phyloP scores from a whole-genome alignment of 192 early-diverging fungal species.

The Dimargaris verticillata region DNA sequence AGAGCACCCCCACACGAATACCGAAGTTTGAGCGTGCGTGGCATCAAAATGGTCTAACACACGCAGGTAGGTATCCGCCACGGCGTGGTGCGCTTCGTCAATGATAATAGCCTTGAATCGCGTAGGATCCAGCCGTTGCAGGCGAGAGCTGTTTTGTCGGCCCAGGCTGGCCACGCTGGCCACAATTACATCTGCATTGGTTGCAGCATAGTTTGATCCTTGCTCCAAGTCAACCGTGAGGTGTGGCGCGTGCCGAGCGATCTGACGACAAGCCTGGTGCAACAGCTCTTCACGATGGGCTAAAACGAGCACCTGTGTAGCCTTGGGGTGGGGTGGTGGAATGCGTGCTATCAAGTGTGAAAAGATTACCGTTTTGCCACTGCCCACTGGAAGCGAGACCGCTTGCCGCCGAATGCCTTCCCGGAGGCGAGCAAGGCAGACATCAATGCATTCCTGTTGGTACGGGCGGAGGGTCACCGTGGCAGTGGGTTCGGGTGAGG shows the following conservation, averaged over 20 bases:
- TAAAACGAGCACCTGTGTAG: slow-evolving; percentile 64
- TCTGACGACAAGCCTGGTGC: slow-evolving; percentile 56
- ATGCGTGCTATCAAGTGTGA: slow-evolving; percentile 60
- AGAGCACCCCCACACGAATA: slow-evolving; percentile 85
- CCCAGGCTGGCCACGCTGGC: slow-evolving; percentile 67
- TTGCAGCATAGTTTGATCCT: slow-evolving; percentile 37
- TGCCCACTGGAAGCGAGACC: slow-evolving; percentile 67
- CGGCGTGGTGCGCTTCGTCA: slow-evolving; percentile 86
- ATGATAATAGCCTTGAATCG: slow-evolving; percentile 81
- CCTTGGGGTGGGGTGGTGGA: slow-evolving; percentile 33
- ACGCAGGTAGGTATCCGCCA: slow-evolving; percentile 51
- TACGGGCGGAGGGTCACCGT: slow-evolving; percentile 45
- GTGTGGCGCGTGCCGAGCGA: slow-evolving; percentile 37
- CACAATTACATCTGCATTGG: slow-evolving; percentile 51
- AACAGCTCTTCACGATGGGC: slow-evolving; percentile 84
- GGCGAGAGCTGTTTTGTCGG: slow-evolving; percentile 22
- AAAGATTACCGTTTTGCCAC: slow-evolving; percentile 85
- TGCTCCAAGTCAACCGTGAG: slow-evolving; percentile 48
- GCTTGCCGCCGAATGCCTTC: slow-evolving; percentile 53
- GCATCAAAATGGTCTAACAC: slow-evolving; percentile 58
- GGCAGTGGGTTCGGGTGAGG: not conserved
- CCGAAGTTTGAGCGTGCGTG: slow-evolving; percentile 22
- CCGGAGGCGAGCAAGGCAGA: slow-evolving; percentile 30
- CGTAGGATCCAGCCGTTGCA: slow-evolving; percentile 48
- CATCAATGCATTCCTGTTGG: slow-evolving; percentile 73